phyloP scores from a whole-genome alignment of 2,329 filamentous ascomycete genomes.

The Cercospora berteroae region DNA sequence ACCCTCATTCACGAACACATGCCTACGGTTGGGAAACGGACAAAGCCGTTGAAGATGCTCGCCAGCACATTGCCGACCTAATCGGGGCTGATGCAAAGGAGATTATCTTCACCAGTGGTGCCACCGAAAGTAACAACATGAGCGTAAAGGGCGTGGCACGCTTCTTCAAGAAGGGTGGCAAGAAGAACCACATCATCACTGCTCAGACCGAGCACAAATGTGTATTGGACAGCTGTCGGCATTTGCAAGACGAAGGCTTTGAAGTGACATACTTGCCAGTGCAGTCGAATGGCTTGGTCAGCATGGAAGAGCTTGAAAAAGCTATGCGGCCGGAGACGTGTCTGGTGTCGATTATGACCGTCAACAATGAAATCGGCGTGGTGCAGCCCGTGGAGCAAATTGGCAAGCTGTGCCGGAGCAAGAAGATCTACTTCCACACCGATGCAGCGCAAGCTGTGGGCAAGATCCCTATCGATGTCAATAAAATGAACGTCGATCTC shows the following conservation, averaged over 20 bases:
- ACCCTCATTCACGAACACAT: constrained; percentile 95
- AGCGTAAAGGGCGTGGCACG: constrained; percentile 96
- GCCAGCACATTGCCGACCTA: constrained; percentile 76
- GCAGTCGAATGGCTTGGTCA: constrained; percentile 77
- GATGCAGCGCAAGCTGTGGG: constrained; percentile 97
- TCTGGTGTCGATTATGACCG: constrained; percentile 95
- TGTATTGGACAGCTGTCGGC: constrained; percentile 92
- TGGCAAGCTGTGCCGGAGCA: constrained; percentile 82
- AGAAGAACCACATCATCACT: constrained; percentile 98
- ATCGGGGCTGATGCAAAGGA: constrained; percentile 96
- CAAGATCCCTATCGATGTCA: constrained; percentile 95
- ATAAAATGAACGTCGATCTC: constrained; percentile 95
- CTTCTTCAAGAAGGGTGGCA: constrained; percentile 87
- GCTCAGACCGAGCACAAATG: constrained; percentile 99
- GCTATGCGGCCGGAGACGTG: constrained; percentile 89
- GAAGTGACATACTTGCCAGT: constrained; percentile 97
- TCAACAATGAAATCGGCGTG: constrained; percentile 99
- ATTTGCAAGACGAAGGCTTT: constrained; percentile 94
- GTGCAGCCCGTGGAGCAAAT: constrained; percentile 95
- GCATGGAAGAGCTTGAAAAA: constrained; percentile 78
- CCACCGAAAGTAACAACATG: constrained; percentile 99
- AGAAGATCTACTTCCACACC: constrained; percentile 97
- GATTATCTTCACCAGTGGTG: constrained; percentile 97
- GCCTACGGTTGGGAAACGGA: constrained; percentile 99
- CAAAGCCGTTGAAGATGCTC: constrained; percentile 83